phyloP scores from a whole-genome alignment of 306 rosid species.

The Fagus sylvatica region DNA sequence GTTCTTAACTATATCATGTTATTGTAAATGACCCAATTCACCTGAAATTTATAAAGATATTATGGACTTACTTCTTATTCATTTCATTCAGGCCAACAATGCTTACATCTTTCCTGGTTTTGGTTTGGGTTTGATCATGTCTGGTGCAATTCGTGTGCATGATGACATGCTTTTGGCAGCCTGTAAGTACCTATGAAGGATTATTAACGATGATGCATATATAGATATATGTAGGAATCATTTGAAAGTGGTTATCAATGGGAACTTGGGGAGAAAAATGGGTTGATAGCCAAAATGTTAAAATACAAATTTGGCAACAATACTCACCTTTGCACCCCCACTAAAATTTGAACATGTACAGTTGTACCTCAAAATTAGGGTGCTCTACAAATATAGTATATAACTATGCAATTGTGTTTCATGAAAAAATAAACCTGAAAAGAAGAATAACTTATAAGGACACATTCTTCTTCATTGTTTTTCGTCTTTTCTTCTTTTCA shows the following conservation, averaged over 20 bases:
- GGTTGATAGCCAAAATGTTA: no score
- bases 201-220: no score
- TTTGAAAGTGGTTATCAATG: no score
- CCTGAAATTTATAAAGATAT: not conserved
- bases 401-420: no score
- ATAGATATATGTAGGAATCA: no score
- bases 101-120: constrained; percentile 98
- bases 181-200: constrained; percentile 51
- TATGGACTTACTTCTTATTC: constrained; percentile 27
- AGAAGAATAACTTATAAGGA: not conserved
- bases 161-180: constrained; percentile 98
- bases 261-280: no score
- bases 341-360: no score
- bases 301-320: no score
- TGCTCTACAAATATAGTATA: no score
- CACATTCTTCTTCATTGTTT: not conserved
- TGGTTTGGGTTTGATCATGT: constrained; percentile 91
- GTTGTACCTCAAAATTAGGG: no score
- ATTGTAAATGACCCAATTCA: constrained; percentile 13
- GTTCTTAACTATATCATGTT: constrained; percentile 32
- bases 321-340: no score
- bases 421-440: no score
- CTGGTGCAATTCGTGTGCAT: constrained; percentile 91
- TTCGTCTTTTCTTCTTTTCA: not conserved
- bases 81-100: constrained; percentile 79